Conservation (phyloP, 371 early-diverging fungal genomes). For the Apophysomyces sp. region DNA sequence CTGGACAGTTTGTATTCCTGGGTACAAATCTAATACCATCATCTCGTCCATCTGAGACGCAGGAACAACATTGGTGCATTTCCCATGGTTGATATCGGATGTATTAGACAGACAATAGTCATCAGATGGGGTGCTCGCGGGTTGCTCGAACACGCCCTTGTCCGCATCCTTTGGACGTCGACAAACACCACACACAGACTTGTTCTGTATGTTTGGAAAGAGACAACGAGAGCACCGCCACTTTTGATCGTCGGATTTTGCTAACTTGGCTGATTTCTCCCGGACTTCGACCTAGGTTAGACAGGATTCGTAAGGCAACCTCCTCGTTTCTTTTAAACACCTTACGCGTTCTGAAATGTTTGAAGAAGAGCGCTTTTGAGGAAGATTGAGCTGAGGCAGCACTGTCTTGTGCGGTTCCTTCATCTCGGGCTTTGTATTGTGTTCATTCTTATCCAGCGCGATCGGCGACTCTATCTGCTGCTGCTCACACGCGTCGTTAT, state of each 20-base stretch:
- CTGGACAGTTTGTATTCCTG: neutral
- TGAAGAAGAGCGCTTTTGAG: neutral
- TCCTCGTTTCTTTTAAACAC: neutral
- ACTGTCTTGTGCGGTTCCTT: neutral
- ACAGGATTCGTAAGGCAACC: neutral
- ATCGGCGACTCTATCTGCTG: neutral
- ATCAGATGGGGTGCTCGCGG: neutral
- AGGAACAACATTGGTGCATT: neutral
- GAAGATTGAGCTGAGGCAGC: neutral
- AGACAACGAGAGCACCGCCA: slow-evolving; percentile 19
- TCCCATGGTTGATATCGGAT: neutral
- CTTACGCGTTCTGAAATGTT: neutral
- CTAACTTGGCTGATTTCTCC: neutral
- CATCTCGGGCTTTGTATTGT: neutral
- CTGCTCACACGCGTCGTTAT: neutral
- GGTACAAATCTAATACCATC: neutral
- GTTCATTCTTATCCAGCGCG: neutral
- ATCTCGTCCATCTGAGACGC: neutral
- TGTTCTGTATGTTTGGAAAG: slow-evolving; percentile 1
- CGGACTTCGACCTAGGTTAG: neutral
- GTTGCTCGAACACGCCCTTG: neutral
- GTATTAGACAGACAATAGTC: neutral
- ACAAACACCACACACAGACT: slow-evolving; percentile 18
- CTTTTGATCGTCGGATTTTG: neutral
- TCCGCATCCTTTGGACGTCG: neutral